Conservation (phyloP, 2,329 filamentous ascomycete genomes). For the Ophiosphaerella herpotricha region DNA sequence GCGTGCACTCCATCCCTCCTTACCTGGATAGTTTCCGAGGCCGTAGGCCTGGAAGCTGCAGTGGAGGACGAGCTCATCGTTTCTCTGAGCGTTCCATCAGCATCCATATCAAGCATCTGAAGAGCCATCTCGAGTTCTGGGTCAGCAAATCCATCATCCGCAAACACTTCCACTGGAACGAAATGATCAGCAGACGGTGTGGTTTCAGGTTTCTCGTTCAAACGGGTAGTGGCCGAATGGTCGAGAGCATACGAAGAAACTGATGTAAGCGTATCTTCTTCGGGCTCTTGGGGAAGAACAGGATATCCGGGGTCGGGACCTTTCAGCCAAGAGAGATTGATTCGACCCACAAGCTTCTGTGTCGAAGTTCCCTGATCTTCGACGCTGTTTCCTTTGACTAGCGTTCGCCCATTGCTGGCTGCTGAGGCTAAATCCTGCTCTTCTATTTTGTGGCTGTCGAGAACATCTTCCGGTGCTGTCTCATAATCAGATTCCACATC, state of each 20-base stretch:
- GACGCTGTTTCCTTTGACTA: not conserved
- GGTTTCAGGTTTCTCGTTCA: not conserved
- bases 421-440: slow-evolving; percentile 9
- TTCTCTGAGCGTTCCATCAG: slow-evolving; percentile 10
- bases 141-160: slow-evolving; percentile 30
- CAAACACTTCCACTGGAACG: not conserved
- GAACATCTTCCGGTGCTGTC: slow-evolving; percentile 36
- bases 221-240: not conserved
- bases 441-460: slow-evolving; percentile 29
- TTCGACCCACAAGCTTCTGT: slow-evolving; percentile 24
- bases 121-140: slow-evolving; percentile 20
- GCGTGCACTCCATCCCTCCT: not conserved
- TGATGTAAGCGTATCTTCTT: not conserved
- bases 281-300: slow-evolving; percentile 7
- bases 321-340: slow-evolving; percentile 19
- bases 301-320: slow-evolving; percentile 22
- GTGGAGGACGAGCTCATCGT: not conserved
- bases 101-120: not conserved
- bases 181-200: not conserved
- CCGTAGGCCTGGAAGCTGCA: not conserved
- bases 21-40: not conserved
- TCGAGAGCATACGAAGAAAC: too few species aligned
- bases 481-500: slow-evolving; percentile 42
- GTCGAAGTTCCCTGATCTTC: not conserved
- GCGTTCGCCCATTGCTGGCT: not conserved